Percentiles rank a stretch among this genome's conserved stretches.
Evolutionary conservation across 2,329 filamentous ascomycete species (phyloP).

Genomic region (Trichoderma semiorbis): DNA sequence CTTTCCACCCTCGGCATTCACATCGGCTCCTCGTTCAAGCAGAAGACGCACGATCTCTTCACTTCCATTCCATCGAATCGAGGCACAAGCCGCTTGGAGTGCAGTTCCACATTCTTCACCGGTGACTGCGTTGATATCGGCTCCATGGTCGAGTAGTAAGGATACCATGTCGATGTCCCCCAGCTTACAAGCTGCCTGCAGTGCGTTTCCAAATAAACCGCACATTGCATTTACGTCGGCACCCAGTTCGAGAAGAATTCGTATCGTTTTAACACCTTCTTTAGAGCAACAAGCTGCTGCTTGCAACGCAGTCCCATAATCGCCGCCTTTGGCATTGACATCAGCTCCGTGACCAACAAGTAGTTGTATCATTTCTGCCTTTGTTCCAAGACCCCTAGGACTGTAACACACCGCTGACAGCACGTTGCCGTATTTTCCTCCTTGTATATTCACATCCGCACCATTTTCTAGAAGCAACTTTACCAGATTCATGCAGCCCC

Average conservation of each 20-base stretch:
- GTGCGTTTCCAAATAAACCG: background rate
- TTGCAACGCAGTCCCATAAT: background rate
- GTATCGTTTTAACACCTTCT: background rate
- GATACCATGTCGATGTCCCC: background rate
- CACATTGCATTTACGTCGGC: background rate
- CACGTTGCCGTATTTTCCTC: background rate
- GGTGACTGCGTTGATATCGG: background rate
- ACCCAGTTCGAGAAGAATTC: background rate
- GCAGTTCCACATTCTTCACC: background rate
- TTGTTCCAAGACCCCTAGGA: background rate
- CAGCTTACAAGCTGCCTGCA: background rate
- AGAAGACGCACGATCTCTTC: background rate
- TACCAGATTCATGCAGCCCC: background rate
- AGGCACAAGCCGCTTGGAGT: background rate
- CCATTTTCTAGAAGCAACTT: background rate
- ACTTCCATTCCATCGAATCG: background rate
- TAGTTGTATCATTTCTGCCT: background rate
- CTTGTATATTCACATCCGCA: background rate
- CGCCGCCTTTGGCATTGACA: background rate
- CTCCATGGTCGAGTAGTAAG: background rate
- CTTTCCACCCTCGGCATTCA: background rate
- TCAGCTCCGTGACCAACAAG: background rate
- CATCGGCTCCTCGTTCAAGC: background rate
- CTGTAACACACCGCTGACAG: background rate
- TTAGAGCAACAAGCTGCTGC: background rate